phyloP scores from a whole-genome alignment of 306 rosid genomes.

The apple (Malus domestica) region ASM211411v1 NC_041796.1:2784001-2784500 shows the following conservation, averaged over 20 bases:
- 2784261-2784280: background rate
- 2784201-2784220: background rate
- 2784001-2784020: background rate
- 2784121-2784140: background rate
- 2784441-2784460: too few species aligned
- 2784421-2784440: background rate
- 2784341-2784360: background rate
- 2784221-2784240: background rate
- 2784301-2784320: background rate
- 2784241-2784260: background rate
- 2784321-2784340: too few species aligned
- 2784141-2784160: too few species aligned
- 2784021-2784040: too few species aligned
- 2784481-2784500: too few species aligned
- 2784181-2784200: background rate
- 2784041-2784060: background rate
- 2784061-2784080: background rate
- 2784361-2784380: background rate
- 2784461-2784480: too few species aligned
- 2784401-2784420: background rate
- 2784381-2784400: background rate
- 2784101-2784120: background rate
- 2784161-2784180: background rate
- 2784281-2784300: background rate
- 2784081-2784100: background rate